Evolutionary conservation across 2,329 filamentous ascomycete species (phyloP).

Genomic region (Trichoderma harzianum): DNA sequence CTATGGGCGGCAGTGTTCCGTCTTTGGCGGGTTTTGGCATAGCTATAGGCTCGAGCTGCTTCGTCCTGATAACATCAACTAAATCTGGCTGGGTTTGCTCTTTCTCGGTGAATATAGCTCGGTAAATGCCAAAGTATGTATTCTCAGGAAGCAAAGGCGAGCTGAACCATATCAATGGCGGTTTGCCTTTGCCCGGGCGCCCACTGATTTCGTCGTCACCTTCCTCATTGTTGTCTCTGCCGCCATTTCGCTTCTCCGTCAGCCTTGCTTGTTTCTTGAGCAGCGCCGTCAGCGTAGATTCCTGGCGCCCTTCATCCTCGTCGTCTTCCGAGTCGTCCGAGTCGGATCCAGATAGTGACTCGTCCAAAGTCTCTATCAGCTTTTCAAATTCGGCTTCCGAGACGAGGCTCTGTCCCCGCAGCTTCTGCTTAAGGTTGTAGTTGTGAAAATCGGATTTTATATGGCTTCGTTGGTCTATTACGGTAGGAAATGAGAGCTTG

Average conservation of each 20-base stretch:
- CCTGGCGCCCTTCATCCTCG: conserved; percentile 53
- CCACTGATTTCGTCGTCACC: conserved; percentile 39
- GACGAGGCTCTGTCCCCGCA: conserved; percentile 69
- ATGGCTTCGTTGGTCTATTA: conserved; percentile 81
- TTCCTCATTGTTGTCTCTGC: conserved; percentile 53
- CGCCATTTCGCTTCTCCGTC: conserved; percentile 43
- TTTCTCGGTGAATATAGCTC: conserved; percentile 69
- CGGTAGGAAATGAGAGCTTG: conserved; percentile 63
- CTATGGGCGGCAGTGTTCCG: conserved; percentile 51
- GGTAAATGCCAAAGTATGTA: conserved; percentile 80
- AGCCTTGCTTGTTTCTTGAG: conserved; percentile 81
- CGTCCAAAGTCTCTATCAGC: conserved; percentile 79
- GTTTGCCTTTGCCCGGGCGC: conserved; percentile 58
- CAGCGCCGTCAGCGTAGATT: conserved; percentile 70
- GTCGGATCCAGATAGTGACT: conserved; percentile 87
- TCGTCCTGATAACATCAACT: conserved; percentile 66
- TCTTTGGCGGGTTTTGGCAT: conserved; percentile 55
- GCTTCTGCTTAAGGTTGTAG: conserved; percentile 91
- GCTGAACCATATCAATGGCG: conserved; percentile 81
- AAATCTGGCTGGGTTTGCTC: conserved; percentile 64
- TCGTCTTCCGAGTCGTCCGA: conserved; percentile 69
- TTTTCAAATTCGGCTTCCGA: conserved; percentile 83
- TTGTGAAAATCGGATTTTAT: conserved; percentile 86
- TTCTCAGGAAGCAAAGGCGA: conserved; percentile 73
- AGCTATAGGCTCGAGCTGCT: conserved; percentile 67